Evolutionary conservation across 2,329 filamentous ascomycete genomes (phyloP).

Genomic region (Hypomyces rosellus): DNA sequence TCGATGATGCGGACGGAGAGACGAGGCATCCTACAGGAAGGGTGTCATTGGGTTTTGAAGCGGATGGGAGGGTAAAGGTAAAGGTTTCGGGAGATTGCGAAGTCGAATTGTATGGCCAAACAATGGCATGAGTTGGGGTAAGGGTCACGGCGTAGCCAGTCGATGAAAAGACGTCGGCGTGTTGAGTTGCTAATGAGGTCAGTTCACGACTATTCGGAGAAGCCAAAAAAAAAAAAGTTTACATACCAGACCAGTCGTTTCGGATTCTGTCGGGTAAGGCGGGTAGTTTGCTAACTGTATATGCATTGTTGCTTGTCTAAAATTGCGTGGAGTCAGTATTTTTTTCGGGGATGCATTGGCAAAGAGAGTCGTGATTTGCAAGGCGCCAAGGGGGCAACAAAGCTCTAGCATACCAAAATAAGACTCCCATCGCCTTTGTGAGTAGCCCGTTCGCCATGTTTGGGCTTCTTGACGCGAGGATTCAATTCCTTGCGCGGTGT

Average conservation of each 20-base stretch:
- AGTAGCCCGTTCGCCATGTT: slow-evolving; percentile 52
- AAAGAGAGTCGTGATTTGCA: too few relatives aligned
- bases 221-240: not conserved
- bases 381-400: not conserved
- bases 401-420: slow-evolving; percentile 49
- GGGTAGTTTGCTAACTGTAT: slow-evolving; percentile 77
- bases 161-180: slow-evolving; percentile 58
- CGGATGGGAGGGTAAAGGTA: slow-evolving; percentile 70
- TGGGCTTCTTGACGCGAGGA: slow-evolving; percentile 56
- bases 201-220: slow-evolving; percentile 13
- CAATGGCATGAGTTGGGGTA: slow-evolving; percentile 73
- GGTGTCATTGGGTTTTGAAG: slow-evolving; percentile 60
- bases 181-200: slow-evolving; percentile 48
- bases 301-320: slow-evolving; percentile 77
- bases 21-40: slow-evolving; percentile 80
- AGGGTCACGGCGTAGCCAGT: slow-evolving; percentile 73
- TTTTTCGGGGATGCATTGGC: too few relatives aligned
- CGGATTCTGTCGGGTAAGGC: slow-evolving; percentile 73
- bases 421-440: slow-evolving; percentile 62
- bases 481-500: slow-evolving; percentile 47
- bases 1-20: slow-evolving; percentile 67
- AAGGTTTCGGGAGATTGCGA: slow-evolving; percentile 68
- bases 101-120: slow-evolving; percentile 81
- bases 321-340: too few relatives aligned
- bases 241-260: slow-evolving; percentile 58